Conservation (phyloP, 2,329 filamentous ascomycete species). For the Neopestalotiopsis rosae region DNA sequence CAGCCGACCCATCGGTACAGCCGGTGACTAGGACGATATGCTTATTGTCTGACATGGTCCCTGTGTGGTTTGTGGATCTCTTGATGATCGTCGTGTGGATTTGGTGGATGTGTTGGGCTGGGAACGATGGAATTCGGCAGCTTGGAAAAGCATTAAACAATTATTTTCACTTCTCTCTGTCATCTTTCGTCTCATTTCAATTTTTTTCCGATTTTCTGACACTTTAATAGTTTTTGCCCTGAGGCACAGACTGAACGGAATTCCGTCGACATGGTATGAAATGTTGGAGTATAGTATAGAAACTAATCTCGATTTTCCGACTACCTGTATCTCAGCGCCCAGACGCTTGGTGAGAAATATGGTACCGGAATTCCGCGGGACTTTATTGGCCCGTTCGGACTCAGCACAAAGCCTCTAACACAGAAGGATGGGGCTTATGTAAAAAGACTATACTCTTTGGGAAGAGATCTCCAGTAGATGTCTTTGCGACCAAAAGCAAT, state of each 20-base stretch:
- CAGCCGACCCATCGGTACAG: slow-evolving; percentile 38
- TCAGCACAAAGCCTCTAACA: neutral
- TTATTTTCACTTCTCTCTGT: neutral
- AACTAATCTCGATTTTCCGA: neutral
- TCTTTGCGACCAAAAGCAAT: neutral
- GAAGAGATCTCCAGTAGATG: neutral
- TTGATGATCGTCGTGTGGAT: neutral
- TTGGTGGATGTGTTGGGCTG: neutral
- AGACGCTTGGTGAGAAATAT: neutral
- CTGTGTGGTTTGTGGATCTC: neutral
- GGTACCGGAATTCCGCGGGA: neutral
- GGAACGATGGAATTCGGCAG: neutral
- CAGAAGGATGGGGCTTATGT: neutral
- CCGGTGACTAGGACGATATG: slow-evolving; percentile 36
- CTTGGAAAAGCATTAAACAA: neutral
- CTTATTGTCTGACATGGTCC: slow-evolving; percentile 22
- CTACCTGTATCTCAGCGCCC: neutral
- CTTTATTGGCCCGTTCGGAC: neutral
- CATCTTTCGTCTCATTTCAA: neutral
- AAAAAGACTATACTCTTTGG: neutral
- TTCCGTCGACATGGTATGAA: neutral
- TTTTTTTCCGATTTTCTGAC: neutral
- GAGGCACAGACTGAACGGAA: neutral
- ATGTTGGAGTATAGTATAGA: neutral
- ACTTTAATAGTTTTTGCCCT: neutral